A percentile compares a stretch with the other conserved stretches of the same genome.
These are phyloP conservation scores for Debaryomyces singareniensis DNA, from an alignment of 1,139 yeast genomes.

Conservation along the genomic window DNA sequence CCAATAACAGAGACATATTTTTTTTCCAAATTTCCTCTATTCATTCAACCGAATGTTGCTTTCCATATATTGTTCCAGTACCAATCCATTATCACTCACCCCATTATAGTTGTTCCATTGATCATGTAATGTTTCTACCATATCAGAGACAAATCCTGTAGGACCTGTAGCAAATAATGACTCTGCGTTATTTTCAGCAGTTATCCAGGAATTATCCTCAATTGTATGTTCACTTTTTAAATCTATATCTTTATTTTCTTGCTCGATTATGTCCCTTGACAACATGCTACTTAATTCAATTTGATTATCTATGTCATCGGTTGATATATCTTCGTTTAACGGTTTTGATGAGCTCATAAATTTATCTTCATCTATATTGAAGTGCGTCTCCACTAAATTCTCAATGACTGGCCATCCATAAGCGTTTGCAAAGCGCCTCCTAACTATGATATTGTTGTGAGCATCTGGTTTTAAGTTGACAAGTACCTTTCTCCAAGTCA, in stretches of 20 bases:
- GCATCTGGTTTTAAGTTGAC: slow-evolving; percentile 89
- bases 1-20: no score
- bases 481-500: slow-evolving; percentile 90
- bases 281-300: slow-evolving; percentile 25
- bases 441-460: slow-evolving; percentile 85
- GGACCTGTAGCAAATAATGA: slow-evolving; percentile 63
- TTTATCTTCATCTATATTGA: slow-evolving; percentile 10
- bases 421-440: slow-evolving; percentile 87
- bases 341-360: slow-evolving; percentile 3
- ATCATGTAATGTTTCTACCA: slow-evolving; percentile 32
- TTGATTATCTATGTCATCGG: slow-evolving; percentile 21
- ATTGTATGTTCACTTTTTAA: slow-evolving; percentile 10
- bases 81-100: not conserved
- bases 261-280: slow-evolving; percentile 28
- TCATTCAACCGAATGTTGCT: no score
- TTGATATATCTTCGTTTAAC: not conserved
- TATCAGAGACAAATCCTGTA: slow-evolving; percentile 59
- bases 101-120: slow-evolving; percentile 27
- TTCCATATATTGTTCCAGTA: not conserved
- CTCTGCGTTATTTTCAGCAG: slow-evolving; percentile 40
- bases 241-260: slow-evolving; percentile 32
- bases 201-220: slow-evolving; percentile 40
- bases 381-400: slow-evolving; percentile 52
- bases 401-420: slow-evolving; percentile 95
- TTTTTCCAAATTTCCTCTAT: no score